phyloP scores from a whole-genome alignment of 768 basidiomycete species.

The Naganishia friedmannii region DNA sequence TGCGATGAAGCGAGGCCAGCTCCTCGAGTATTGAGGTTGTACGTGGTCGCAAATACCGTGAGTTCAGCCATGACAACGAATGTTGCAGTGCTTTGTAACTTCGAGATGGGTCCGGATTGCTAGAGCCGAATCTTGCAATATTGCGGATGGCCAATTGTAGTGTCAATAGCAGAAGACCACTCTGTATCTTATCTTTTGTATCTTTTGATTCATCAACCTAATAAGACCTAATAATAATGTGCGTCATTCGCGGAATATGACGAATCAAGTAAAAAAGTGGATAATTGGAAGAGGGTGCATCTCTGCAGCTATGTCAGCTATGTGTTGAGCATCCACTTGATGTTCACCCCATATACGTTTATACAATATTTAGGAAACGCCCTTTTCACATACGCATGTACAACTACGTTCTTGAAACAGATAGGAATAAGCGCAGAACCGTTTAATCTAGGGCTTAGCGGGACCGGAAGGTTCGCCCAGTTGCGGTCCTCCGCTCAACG shows the following conservation, averaged over 20 bases:
- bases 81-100: not conserved
- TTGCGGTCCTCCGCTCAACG: constrained; percentile 85
- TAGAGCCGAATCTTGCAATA: too few species aligned
- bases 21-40: constrained; percentile 87
- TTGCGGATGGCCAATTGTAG: too few species aligned
- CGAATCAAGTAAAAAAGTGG: too few species aligned
- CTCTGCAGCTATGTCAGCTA: too few species aligned
- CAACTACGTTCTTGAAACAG: not conserved
- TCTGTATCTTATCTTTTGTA: too few species aligned
- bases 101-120: not conserved
- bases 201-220: too few species aligned
- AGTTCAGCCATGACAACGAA: constrained; percentile 32
- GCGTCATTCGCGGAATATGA: too few species aligned
- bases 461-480: constrained; percentile 36
- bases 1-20: constrained; percentile 59
- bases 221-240: too few species aligned
- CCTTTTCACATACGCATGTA: not conserved
- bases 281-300: too few species aligned
- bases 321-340: not conserved
- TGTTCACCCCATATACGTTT: not conserved
- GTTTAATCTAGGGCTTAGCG: not conserved
- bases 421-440: not conserved
- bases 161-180: too few species aligned
- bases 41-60: constrained; percentile 56
- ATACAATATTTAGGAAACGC: not conserved